A percentile compares a stretch with the other conserved stretches of the same genome.
These are phyloP conservation scores for Neofusicoccum sp. DNA, from an alignment of 2,329 filamentous ascomycete genomes.

Conservation along the genomic window DNA sequence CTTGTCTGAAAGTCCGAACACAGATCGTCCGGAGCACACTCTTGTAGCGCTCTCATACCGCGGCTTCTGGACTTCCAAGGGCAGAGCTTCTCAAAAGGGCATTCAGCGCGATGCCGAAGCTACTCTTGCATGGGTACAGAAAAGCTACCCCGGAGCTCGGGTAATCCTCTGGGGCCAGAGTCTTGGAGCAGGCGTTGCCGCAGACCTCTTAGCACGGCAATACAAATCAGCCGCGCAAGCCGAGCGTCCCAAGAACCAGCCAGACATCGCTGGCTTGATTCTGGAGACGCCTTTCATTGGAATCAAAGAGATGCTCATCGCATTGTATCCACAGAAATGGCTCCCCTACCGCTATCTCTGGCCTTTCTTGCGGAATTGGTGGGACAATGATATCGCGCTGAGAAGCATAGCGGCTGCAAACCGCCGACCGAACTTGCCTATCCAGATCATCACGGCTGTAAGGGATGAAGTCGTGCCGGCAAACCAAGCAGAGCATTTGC, in stretches of 20 bases:
- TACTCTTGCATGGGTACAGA: constrained; percentile 60
- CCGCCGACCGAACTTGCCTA: constrained; percentile 31
- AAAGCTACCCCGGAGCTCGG: constrained; percentile 41
- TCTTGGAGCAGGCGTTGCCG: constrained; percentile 70
- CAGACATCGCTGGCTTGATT: constrained; percentile 52
- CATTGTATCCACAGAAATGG: constrained; percentile 76
- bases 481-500: constrained; percentile 56
- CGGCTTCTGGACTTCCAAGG: constrained; percentile 75
- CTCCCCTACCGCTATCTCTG: constrained; percentile 73
- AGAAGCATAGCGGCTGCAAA: constrained; percentile 33
- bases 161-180: constrained; percentile 75
- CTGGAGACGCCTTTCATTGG: constrained; percentile 76
- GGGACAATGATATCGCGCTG: constrained; percentile 48
- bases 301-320: constrained; percentile 66
- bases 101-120: constrained; percentile 68
- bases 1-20: constrained; percentile 4
- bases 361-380: constrained; percentile 66
- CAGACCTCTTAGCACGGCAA: constrained; percentile 39
- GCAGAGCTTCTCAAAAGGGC: constrained; percentile 67
- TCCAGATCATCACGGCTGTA: constrained; percentile 58
- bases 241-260: background rate
- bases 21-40: constrained; percentile 26
- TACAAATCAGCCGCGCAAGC: background rate
- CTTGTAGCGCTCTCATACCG: constrained; percentile 58
- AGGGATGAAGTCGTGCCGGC: constrained; percentile 58